A percentile compares a stretch with the other conserved stretches of the same genome.
These are phyloP conservation scores for Saposhnikovia divaricata DNA, from an alignment of 129 eudicot species.

Conservation along the genomic window DNA sequence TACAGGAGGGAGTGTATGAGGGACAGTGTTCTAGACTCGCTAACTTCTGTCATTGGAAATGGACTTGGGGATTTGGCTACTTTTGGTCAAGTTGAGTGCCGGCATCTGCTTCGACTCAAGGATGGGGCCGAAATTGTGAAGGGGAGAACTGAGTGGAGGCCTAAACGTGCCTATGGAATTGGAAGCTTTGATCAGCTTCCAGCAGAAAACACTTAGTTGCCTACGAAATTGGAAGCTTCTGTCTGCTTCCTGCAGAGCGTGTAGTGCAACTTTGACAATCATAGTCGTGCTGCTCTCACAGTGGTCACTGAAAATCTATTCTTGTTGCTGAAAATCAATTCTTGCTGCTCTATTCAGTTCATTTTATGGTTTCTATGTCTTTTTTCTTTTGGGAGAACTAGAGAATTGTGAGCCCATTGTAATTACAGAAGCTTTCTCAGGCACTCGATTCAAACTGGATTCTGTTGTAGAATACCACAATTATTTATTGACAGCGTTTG, in stretches of 20 bases:
- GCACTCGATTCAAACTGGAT: neutral
- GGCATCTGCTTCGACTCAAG: conserved; percentile 71
- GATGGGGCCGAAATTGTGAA: conserved; percentile 78
- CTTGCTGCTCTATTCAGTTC: conserved; percentile 12
- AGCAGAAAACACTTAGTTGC: conserved; percentile 31
- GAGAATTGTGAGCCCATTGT: conserved; percentile 17
- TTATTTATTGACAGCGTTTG: conserved; percentile 6
- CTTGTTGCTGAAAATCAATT: conserved; percentile 28
- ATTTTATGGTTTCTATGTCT: neutral
- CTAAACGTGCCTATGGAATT: conserved; percentile 32
- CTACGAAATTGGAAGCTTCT: conserved; percentile 14
- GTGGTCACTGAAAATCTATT: conserved; percentile 28
- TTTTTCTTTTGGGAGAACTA: neutral
- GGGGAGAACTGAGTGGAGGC: conserved; percentile 87
- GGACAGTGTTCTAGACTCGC: conserved; percentile 87
- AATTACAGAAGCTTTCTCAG: conserved; percentile 8
- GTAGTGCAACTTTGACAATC: neutral
- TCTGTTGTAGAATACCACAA: neutral
- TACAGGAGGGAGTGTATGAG: conserved; percentile 86
- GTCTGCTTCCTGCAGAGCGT: conserved; percentile 38
- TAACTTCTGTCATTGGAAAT: conserved; percentile 42
- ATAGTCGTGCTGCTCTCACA: conserved; percentile 8
- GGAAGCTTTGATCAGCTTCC: conserved; percentile 35
- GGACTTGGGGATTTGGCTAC: conserved; percentile 22
- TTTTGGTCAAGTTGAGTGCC: conserved; percentile 62